A percentile compares a stretch with the other conserved stretches of the same genome.
Evolutionary conservation across 495 filamentous ascomycete species (phyloP).

Genomic region (Tuber brumale): DNA sequence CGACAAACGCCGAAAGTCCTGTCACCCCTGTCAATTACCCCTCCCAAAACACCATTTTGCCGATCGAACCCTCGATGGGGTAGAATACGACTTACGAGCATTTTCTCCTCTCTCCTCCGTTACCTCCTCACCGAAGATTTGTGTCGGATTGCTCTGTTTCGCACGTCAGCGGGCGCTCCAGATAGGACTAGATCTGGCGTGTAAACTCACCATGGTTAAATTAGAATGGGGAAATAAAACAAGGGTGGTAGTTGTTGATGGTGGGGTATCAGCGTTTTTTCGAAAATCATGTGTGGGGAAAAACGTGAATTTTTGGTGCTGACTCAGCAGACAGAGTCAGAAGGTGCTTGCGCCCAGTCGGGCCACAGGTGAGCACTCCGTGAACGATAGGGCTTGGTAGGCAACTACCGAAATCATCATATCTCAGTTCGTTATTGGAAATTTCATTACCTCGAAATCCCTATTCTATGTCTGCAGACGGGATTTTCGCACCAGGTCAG

Average conservation of each 20-base stretch:
- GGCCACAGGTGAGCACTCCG: background rate
- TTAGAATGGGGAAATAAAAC: conserved; percentile 11
- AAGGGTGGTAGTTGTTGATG: conserved; percentile 33
- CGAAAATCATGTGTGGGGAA: background rate
- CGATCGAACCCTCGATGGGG: conserved; percentile 4
- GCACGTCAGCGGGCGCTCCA: background rate
- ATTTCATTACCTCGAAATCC: background rate
- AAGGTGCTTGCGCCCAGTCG: background rate
- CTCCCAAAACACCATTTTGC: background rate
- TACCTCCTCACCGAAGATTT: conserved; percentile 97
- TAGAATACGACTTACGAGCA: conserved; percentile 60
- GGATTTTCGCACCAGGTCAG: background rate
- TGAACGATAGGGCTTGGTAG: background rate
- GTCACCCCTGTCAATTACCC: conserved; percentile 18
- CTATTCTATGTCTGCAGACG: background rate
- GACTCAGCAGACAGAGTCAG: background rate
- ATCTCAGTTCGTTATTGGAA: background rate
- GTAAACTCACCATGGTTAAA: conserved; percentile 1
- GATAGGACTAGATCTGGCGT: conserved; percentile 11
- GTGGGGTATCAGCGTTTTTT: conserved; percentile 30
- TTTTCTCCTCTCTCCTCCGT: conserved; percentile 99
- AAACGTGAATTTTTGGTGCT: background rate
- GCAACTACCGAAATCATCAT: background rate
- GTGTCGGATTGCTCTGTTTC: conserved; percentile 64
- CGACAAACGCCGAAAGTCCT: conserved; percentile 81